Evolutionary conservation across 1,139 yeast genomes (phyloP).

Genomic region (Debaryomyces coudertii): DNA sequence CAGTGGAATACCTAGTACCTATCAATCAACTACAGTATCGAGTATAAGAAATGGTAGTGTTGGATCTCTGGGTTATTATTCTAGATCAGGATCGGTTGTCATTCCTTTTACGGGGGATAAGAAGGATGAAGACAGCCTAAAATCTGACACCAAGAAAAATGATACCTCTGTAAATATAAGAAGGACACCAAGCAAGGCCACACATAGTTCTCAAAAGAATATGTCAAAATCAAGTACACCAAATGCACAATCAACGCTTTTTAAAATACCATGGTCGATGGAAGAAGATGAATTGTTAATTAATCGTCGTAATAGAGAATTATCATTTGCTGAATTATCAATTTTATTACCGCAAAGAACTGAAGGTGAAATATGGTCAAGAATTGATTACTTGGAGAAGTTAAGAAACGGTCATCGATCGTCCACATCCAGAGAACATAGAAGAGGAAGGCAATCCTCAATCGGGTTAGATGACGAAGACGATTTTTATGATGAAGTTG

Average conservation of each 20-base stretch:
- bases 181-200: slow-evolving; percentile 9
- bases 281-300: slow-evolving; percentile 76
- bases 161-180: slow-evolving; percentile 15
- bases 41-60: slow-evolving; percentile 48
- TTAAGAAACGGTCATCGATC: slow-evolving; percentile 46
- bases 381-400: slow-evolving; percentile 60
- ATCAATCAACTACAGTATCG: slow-evolving; percentile 35
- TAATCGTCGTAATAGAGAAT: slow-evolving; percentile 58
- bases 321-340: slow-evolving; percentile 74
- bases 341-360: slow-evolving; percentile 73
- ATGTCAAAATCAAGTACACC: slow-evolving; percentile 16
- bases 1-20: slow-evolving; percentile 37
- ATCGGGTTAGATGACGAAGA: slow-evolving; percentile 52
- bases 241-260: slow-evolving; percentile 24
- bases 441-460: slow-evolving; percentile 44
- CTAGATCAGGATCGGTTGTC: slow-evolving; percentile 51
- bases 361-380: slow-evolving; percentile 69
- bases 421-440: slow-evolving; percentile 32
- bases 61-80: slow-evolving; percentile 41
- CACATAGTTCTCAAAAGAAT: slow-evolving; percentile 10
- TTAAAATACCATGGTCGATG: slow-evolving; percentile 54
- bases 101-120: slow-evolving; percentile 42
- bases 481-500: slow-evolving; percentile 45
- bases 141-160: slow-evolving; percentile 20
- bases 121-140: slow-evolving; percentile 30